Conservation (phyloP, 2,329 filamentous ascomycete species). For the Tolypocladium tropicale region DNA sequence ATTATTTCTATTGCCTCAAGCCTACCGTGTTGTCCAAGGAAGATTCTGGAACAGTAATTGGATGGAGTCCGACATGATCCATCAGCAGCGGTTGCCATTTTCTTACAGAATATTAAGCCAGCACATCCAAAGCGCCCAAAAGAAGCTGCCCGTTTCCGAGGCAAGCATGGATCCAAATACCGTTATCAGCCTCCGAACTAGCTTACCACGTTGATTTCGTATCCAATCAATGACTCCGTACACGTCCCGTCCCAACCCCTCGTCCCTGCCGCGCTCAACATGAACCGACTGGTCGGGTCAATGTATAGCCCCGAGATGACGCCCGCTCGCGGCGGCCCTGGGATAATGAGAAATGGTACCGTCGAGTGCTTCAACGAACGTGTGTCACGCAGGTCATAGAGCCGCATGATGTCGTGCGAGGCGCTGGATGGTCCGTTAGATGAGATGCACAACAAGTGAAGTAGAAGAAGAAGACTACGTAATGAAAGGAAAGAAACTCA, state of each 20-base stretch:
- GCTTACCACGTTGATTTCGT: constrained; percentile 57
- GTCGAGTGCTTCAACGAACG: constrained; percentile 60
- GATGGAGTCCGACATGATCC: neutral
- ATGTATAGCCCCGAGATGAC: constrained; percentile 80
- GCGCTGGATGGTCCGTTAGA: constrained; percentile 41
- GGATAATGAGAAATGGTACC: constrained; percentile 92
- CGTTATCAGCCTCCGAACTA: neutral
- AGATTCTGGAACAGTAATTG: no score
- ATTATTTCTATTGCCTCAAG: neutral
- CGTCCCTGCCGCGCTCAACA: constrained; percentile 87
- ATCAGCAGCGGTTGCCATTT: neutral
- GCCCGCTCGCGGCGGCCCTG: constrained; percentile 71
- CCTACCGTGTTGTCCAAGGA: neutral
- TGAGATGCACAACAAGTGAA: neutral
- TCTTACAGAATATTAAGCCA: neutral
- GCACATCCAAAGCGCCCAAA: neutral
- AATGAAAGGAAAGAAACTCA: constrained; percentile 19
- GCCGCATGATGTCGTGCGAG: constrained; percentile 82
- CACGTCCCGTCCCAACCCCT: constrained; percentile 86
- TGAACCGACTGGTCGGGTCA: constrained; percentile 79
- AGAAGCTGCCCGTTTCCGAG: neutral
- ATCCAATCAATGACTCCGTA: constrained; percentile 87
- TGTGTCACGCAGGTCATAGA: constrained; percentile 75
- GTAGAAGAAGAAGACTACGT: neutral
- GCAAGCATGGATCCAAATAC: neutral